A percentile compares a stretch with the other conserved stretches of the same genome.
phyloP scores from a whole-genome alignment of 257 asterid species.

The Cynanchum wilfordii region DNA sequence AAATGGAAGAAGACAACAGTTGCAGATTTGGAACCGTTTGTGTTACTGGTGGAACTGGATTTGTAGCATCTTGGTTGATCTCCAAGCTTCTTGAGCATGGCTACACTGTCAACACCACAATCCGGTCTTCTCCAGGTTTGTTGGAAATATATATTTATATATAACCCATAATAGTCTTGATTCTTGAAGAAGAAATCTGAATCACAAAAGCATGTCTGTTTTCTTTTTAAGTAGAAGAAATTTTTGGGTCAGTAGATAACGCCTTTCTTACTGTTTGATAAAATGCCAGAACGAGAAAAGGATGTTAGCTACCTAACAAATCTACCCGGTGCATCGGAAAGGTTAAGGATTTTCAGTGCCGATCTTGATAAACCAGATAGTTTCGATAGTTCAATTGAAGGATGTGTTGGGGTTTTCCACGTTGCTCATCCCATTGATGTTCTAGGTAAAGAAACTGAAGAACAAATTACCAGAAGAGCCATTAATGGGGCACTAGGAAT shows the following conservation, averaged over 20 bases:
- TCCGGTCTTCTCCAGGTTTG: constrained; percentile 12
- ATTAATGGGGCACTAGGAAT: constrained; percentile 34
- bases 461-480: constrained; percentile 24
- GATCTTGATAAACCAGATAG: constrained; percentile 47
- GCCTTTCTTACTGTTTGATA: not conserved
- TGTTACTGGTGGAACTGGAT: constrained; percentile 36
- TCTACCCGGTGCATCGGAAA: constrained; percentile 47
- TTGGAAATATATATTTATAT: not conserved
- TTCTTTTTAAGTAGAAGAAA: too few species aligned
- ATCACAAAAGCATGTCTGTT: too few species aligned
- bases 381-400: constrained; percentile 46
- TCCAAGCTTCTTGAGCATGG: constrained; percentile 27
- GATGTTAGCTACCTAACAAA: constrained; percentile 49
- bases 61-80: constrained; percentile 26
- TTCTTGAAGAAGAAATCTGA: not conserved
- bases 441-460: constrained; percentile 41
- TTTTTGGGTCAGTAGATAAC: too few species aligned
- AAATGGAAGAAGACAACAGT: constrained; percentile 2
- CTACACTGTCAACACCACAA: constrained; percentile 27
- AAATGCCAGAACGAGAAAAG: constrained; percentile 23
- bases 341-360: constrained; percentile 49
- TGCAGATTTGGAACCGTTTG: constrained; percentile 13
- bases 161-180: not conserved
- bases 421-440: constrained; percentile 64
- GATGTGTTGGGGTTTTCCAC: constrained; percentile 69